phyloP scores from a whole-genome alignment of 495 filamentous ascomycete species.

The Durotheca rogersii region DNA sequence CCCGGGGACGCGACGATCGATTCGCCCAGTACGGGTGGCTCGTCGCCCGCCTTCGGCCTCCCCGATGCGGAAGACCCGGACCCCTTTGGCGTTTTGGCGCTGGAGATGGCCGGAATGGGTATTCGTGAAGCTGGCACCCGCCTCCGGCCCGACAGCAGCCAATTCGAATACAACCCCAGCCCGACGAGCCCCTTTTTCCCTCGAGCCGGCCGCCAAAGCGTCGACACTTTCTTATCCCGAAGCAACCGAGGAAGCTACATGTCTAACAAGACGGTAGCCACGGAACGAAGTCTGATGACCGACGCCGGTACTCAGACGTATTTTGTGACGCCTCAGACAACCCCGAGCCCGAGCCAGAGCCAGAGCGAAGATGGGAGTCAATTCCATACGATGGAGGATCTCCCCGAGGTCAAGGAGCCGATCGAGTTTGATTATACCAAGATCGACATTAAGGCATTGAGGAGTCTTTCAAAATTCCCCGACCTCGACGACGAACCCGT shows the following conservation, averaged over 20 bases:
- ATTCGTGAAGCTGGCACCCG: slow-evolving; percentile 82
- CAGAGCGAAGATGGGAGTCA: slow-evolving; percentile 50
- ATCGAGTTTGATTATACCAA: slow-evolving; percentile 56
- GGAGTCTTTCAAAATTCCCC: slow-evolving; percentile 35
- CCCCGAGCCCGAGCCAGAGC: slow-evolving; percentile 43
- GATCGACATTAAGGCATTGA: slow-evolving; percentile 50
- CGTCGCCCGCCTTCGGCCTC: slow-evolving; percentile 63
- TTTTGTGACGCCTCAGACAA: slow-evolving; percentile 52
- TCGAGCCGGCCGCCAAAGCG: slow-evolving; percentile 66
- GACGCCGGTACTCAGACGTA: slow-evolving; percentile 57
- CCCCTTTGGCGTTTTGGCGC: slow-evolving; percentile 81
- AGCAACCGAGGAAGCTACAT: slow-evolving; percentile 70
- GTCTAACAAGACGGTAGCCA: slow-evolving; percentile 55
- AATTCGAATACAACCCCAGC: slow-evolving; percentile 77
- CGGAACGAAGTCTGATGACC: slow-evolving; percentile 61
- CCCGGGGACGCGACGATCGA: slow-evolving; percentile 72
- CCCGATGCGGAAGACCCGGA: slow-evolving; percentile 79
- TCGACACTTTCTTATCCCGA: slow-evolving; percentile 58
- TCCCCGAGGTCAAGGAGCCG: slow-evolving; percentile 43
- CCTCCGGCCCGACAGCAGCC: slow-evolving; percentile 64
- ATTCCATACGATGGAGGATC: slow-evolving; percentile 34
- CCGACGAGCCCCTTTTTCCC: slow-evolving; percentile 74
- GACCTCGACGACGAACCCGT: slow-evolving; percentile 27
- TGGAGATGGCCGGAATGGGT: slow-evolving; percentile 80
- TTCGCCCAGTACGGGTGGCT: slow-evolving; percentile 40